Evolutionary conservation across 257 asterid species (phyloP).

Genomic region (Nicotiana knightiana): DNA sequence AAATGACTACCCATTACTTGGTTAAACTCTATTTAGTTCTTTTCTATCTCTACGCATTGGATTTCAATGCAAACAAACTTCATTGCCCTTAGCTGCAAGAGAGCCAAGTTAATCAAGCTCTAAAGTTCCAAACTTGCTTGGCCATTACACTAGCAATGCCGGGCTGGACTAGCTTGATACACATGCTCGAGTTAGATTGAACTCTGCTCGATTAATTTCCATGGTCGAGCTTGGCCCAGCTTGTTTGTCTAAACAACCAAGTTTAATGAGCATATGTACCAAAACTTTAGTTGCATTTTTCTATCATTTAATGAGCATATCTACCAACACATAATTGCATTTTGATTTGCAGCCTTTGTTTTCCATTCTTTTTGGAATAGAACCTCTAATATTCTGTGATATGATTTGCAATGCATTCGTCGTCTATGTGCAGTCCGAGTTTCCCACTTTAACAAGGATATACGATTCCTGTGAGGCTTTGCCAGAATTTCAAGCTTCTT

Average conservation of each 20-base stretch:
- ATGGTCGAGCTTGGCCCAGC: not conserved
- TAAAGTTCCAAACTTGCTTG: not conserved
- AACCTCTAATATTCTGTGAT: not conserved
- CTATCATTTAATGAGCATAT: not conserved
- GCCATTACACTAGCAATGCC: not conserved
- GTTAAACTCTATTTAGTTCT: not conserved
- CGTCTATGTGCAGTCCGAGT: constrained; percentile 39
- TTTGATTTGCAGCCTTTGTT: not conserved
- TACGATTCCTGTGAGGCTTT: constrained; percentile 39
- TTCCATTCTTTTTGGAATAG: not conserved
- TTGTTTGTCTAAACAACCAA: not conserved
- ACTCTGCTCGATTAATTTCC: not conserved
- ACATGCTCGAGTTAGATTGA: not conserved
- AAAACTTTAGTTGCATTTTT: not conserved
- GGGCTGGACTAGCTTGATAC: not conserved
- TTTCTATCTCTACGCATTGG: not conserved
- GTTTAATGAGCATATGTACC: not conserved
- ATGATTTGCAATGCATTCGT: not conserved
- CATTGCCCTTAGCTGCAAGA: not conserved
- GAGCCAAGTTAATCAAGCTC: not conserved
- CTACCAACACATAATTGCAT: not conserved
- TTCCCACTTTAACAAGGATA: constrained; percentile 38
- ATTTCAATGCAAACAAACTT: not conserved
- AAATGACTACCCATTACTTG: not conserved
- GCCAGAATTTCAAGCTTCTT: constrained; percentile 63